These are phyloP conservation scores for Penicillium arizonense DNA, from an alignment of 495 filamentous ascomycete species.

Conservation along the genomic window DNA sequence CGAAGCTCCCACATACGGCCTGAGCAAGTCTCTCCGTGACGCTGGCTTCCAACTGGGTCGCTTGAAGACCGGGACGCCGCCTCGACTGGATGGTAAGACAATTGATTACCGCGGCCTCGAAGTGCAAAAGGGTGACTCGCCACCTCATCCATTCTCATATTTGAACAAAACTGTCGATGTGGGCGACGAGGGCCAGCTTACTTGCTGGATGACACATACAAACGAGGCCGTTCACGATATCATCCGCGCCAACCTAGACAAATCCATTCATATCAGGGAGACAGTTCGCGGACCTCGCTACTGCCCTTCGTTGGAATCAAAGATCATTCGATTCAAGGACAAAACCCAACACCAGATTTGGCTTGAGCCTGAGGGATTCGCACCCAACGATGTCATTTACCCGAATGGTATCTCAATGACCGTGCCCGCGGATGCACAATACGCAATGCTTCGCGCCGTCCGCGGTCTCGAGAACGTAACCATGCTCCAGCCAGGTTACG, in stretches of 20 bases:
- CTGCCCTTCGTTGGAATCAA: slow-evolving; percentile 93
- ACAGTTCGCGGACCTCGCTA: slow-evolving; percentile 93
- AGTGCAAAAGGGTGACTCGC: slow-evolving; percentile 76
- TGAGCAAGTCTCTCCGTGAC: slow-evolving; percentile 86
- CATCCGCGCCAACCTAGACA: slow-evolving; percentile 81
- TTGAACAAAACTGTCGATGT: slow-evolving; percentile 76
- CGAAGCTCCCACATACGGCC: slow-evolving; percentile 88
- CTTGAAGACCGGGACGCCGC: slow-evolving; percentile 94
- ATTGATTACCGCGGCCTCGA: slow-evolving; percentile 77
- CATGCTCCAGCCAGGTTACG: slow-evolving; percentile 97
- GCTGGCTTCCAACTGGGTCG: slow-evolving; percentile 90
- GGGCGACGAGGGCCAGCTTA: slow-evolving; percentile 66
- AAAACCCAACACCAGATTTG: slow-evolving; percentile 84
- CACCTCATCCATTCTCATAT: slow-evolving; percentile 88
- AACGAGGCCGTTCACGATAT: slow-evolving; percentile 81
- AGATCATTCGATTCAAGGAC: slow-evolving; percentile 82
- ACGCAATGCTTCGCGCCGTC: slow-evolving; percentile 79
- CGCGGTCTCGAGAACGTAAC: slow-evolving; percentile 80
- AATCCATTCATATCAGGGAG: slow-evolving; percentile 94
- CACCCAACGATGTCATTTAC: slow-evolving; percentile 82
- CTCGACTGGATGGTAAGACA: slow-evolving; percentile 75
- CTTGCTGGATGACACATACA: slow-evolving; percentile 81
- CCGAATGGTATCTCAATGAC: slow-evolving; percentile 98
- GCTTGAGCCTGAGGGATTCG: slow-evolving; percentile 95
- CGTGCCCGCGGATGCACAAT: slow-evolving; percentile 81